Conservation (phyloP, 2,329 filamentous ascomycete species). For the Fusarium praegraminearum region DNA sequence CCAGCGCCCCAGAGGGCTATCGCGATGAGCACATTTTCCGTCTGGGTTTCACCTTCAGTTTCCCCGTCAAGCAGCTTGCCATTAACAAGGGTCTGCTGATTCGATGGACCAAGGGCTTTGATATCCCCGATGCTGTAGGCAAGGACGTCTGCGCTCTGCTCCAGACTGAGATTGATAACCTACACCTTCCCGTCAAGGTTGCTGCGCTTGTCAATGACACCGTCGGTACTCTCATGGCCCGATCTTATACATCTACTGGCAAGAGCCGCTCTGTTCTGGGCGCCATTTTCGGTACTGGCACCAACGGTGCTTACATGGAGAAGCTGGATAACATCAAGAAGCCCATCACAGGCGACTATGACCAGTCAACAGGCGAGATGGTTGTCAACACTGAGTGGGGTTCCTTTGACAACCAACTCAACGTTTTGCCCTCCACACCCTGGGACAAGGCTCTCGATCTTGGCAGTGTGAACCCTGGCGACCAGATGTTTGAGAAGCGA, state of each 20-base stretch:
- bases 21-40: slow-evolving; percentile 85
- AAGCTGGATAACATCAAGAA: slow-evolving; percentile 89
- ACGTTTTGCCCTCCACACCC: slow-evolving; percentile 84
- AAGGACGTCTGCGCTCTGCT: slow-evolving; percentile 94
- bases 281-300: slow-evolving; percentile 97
- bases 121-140: slow-evolving; percentile 93
- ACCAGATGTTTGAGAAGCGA: slow-evolving; percentile 99
- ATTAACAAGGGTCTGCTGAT: slow-evolving; percentile 96
- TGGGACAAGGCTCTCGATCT: slow-evolving; percentile 85
- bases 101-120: slow-evolving; percentile 98
- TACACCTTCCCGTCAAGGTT: slow-evolving; percentile 91
- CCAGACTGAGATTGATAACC: slow-evolving; percentile 87
- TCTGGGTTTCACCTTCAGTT: slow-evolving; percentile 98
- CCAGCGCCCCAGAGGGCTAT: slow-evolving; percentile 69
- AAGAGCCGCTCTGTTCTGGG: slow-evolving; percentile 90
- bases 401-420: slow-evolving; percentile 94
- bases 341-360: slow-evolving; percentile 75
- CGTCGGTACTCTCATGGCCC: slow-evolving; percentile 96
- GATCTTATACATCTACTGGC: slow-evolving; percentile 92
- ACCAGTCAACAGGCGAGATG: slow-evolving; percentile 89
- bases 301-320: slow-evolving; percentile 97
- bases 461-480: slow-evolving; percentile 87
- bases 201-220: slow-evolving; percentile 97
- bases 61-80: slow-evolving; percentile 91
- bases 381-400: slow-evolving; percentile 99